Evolutionary conservation across 176 grass and related monocot genomes (phyloP), one percentile per base, ranked within the genome.

Genomic region (Cenchrus americanus): DNA sequence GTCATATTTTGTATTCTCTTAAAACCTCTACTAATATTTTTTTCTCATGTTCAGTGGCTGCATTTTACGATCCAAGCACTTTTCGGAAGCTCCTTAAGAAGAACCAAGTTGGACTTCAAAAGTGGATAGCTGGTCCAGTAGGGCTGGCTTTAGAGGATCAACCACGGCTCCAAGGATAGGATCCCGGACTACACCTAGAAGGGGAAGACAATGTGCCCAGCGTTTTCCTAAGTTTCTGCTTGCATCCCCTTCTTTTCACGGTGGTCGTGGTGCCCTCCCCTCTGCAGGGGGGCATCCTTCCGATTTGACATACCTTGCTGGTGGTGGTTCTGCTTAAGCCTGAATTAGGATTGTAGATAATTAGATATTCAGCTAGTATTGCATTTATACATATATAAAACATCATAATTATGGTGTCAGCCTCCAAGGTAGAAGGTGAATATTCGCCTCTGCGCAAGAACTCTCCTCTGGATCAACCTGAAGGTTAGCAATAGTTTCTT

Each of bases 261-360:
- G 93, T 62, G 93, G 90, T 12, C 88, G 90, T 13, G 93, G 93
- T 88, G 93, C 93, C 88, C 93, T 95, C 86, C 93, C 93, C 30
- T 95, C 93, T 78, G 93, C 93, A 69, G 93, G 93, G 76, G 93
- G 93, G 86, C 93, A 95, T 92, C 93, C 93, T 87, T 92, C 93
- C 6, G 93, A 95, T 87, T 78, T 95, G 46, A 95, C 93, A 47
- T 88, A 90, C 79, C 88, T 95, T 70, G 93, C 93, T 10, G 93
- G 93, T 1, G 93, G 93, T 60, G 93, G 93, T 83, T 67, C 71
- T 74, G 43, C 42, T 79, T 66, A 84, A 84, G 53, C 69, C 75
- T 95, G 80, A 88, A 75, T 50, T 91, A 88, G 68, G 49, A 46
- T 17, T 60, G 6, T 75, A 82, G 87, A 77, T 54, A 57, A 53